phyloP scores from a whole-genome alignment of 75 land plant species.

The Selaginella moellendorffii region DNA sequence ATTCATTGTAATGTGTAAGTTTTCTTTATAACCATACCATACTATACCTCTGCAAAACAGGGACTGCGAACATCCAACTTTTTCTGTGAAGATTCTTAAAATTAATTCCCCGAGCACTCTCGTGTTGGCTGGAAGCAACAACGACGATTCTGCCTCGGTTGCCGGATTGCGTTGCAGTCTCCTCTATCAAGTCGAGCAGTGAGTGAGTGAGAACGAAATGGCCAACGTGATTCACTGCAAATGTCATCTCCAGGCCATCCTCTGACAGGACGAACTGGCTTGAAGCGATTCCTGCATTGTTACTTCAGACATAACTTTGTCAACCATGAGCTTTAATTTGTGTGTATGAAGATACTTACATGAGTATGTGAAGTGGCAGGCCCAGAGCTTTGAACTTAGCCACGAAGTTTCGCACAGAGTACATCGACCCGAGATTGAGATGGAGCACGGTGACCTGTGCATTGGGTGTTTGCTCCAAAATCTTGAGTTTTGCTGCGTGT shows the following conservation, averaged over 20 bases:
- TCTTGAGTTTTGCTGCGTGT: slow-evolving; percentile 19
- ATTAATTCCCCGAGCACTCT: not conserved
- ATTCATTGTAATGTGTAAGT: not conserved
- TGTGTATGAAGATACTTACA: slow-evolving; percentile 19
- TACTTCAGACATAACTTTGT: slow-evolving; percentile 32
- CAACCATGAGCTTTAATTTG: not conserved
- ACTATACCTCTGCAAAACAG: not conserved
- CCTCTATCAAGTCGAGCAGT: not conserved
- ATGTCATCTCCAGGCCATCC: slow-evolving; percentile 59
- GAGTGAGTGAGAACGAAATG: slow-evolving; percentile 1
- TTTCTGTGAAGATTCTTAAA: not conserved
- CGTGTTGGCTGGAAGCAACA: not conserved
- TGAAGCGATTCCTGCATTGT: slow-evolving; percentile 56
- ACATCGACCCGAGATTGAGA: slow-evolving; percentile 42
- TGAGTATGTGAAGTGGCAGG: slow-evolving; percentile 45
- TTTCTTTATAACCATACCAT: not conserved
- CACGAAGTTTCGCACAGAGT: slow-evolving; percentile 31
- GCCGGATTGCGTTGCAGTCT: not conserved
- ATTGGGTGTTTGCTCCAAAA: slow-evolving; percentile 14
- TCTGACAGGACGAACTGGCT: slow-evolving; percentile 35
- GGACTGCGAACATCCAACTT: not conserved
- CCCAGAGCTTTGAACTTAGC: slow-evolving; percentile 24
- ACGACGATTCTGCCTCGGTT: not conserved
- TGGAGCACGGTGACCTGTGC: slow-evolving; percentile 30
- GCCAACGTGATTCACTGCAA: slow-evolving; percentile 70